Percentiles rank a stretch among this genome's conserved stretches.
Evolutionary conservation across 2,329 filamentous ascomycete genomes (phyloP).

Genomic region (Aureobasidium vineae): DNA sequence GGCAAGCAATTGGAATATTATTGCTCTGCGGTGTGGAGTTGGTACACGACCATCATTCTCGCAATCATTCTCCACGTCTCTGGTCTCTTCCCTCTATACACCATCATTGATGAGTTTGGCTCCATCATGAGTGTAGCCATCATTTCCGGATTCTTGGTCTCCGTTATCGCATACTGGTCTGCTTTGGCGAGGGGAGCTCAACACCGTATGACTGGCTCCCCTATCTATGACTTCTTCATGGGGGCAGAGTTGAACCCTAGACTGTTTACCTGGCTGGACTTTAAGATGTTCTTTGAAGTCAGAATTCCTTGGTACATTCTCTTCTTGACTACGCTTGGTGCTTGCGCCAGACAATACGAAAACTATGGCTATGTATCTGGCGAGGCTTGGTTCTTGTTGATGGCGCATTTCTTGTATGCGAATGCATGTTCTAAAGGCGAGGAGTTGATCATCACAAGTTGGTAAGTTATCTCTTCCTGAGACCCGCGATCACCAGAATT

Average conservation of each 20-base stretch:
- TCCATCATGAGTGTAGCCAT: conserved; percentile 87
- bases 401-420: conserved; percentile 83
- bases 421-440: conserved; percentile 86
- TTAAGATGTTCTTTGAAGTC: conserved; percentile 90
- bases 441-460: conserved; percentile 79
- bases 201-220: conserved; percentile 82
- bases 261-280: conserved; percentile 67
- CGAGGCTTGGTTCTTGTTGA: conserved; percentile 75
- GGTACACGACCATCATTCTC: conserved; percentile 74
- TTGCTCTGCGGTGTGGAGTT: conserved; percentile 79
- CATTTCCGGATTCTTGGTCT: conserved; percentile 75
- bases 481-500: not conserved
- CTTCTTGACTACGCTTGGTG: conserved; percentile 67
- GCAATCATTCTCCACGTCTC: conserved; percentile 70
- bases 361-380: conserved; percentile 78
- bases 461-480: conserved; percentile 47
- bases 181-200: conserved; percentile 72
- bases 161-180: conserved; percentile 76
- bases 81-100: conserved; percentile 79
- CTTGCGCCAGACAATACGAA: conserved; percentile 76
- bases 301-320: conserved; percentile 84
- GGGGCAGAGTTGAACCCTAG: conserved; percentile 76
- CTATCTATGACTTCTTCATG: conserved; percentile 81
- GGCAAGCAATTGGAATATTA: conserved; percentile 85
- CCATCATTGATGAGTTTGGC: conserved; percentile 85